phyloP scores from a whole-genome alignment of 75 land plant species.

The Azolla pinnata region DNA sequence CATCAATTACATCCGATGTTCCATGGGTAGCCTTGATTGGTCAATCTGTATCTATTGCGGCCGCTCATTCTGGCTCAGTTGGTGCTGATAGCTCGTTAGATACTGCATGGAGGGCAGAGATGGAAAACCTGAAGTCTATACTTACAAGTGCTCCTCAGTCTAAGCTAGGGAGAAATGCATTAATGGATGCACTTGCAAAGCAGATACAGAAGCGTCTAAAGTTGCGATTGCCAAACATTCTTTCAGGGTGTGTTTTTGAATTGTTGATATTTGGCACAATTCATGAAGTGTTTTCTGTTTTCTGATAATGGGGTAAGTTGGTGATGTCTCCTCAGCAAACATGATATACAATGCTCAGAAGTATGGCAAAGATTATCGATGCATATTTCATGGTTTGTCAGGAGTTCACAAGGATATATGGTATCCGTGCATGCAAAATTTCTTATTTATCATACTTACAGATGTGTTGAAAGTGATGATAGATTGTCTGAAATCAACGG shows the following conservation, averaged over 20 bases:
- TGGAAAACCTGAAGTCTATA: constrained; percentile 76
- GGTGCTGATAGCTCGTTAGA: constrained; percentile 83
- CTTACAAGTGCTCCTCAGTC: constrained; percentile 64
- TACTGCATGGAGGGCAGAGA: constrained; percentile 98
- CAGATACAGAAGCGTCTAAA: constrained; percentile 94
- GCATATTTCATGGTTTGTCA: too few species aligned
- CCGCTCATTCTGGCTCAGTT: constrained; percentile 70
- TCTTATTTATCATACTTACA: too few species aligned
- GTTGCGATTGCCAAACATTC: constrained; percentile 72
- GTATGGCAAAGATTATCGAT: too few species aligned
- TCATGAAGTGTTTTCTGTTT: not conserved
- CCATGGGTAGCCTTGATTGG: constrained; percentile 99
- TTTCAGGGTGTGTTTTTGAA: constrained; percentile 82
- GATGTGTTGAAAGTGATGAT: too few species aligned
- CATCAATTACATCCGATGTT: constrained; percentile 59
- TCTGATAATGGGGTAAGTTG: too few species aligned
- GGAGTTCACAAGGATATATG: too few species aligned
- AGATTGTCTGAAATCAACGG: too few species aligned
- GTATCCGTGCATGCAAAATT: too few species aligned
- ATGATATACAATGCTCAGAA: too few species aligned
- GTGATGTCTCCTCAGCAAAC: too few species aligned
- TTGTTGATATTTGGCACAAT: not conserved
- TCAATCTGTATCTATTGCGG: constrained; percentile 93
- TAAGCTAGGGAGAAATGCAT: constrained; percentile 87
- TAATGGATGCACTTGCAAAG: constrained; percentile 75